phyloP scores from a whole-genome alignment of 2,329 filamentous ascomycete species.

The Xylariomycetidae sp. region DNA sequence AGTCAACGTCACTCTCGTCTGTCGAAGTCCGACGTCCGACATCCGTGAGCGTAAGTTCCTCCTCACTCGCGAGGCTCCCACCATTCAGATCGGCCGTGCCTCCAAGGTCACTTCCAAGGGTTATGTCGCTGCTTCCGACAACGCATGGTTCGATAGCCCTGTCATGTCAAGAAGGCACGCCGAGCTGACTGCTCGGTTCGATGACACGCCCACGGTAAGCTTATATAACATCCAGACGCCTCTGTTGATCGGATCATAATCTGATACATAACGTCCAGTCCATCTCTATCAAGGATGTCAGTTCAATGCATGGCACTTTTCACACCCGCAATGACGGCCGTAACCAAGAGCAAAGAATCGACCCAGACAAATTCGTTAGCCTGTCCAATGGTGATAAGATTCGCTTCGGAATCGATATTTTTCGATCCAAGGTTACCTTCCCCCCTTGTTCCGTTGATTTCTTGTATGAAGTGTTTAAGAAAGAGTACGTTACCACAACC shows the following conservation, averaged over 20 bases:
- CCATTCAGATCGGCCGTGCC: constrained; percentile 36
- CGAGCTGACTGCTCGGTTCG: constrained; percentile 39
- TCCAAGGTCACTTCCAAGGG: constrained; percentile 42
- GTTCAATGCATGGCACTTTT: constrained; percentile 51
- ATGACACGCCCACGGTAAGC: constrained; percentile 36
- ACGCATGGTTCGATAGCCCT: constrained; percentile 65
- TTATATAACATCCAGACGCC: no score
- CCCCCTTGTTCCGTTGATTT: constrained; percentile 35
- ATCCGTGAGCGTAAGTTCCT: constrained; percentile 28
- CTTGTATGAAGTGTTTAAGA: no score
- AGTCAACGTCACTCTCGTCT: constrained; percentile 6
- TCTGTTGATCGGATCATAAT: no score
- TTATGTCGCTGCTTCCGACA: constrained; percentile 37
- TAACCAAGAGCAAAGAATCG: constrained; percentile 19
- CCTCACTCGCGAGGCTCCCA: constrained; percentile 19
- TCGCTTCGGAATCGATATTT: constrained; percentile 36
- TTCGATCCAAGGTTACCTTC: constrained; percentile 30
- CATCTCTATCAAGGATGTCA: constrained; percentile 40
- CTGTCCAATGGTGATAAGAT: constrained; percentile 32
- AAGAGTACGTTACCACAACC: no score
- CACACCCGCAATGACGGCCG: constrained; percentile 28
- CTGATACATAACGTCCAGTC: constrained; percentile 35
- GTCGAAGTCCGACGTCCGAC: constrained; percentile 4
- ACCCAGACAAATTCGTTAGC: constrained; percentile 7
- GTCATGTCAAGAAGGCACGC: constrained; percentile 70